A percentile compares a stretch with the other conserved stretches of the same genome.
Conservation (phyloP, 2,329 filamentous ascomycete species). For the Fusarium sp. region DNA sequence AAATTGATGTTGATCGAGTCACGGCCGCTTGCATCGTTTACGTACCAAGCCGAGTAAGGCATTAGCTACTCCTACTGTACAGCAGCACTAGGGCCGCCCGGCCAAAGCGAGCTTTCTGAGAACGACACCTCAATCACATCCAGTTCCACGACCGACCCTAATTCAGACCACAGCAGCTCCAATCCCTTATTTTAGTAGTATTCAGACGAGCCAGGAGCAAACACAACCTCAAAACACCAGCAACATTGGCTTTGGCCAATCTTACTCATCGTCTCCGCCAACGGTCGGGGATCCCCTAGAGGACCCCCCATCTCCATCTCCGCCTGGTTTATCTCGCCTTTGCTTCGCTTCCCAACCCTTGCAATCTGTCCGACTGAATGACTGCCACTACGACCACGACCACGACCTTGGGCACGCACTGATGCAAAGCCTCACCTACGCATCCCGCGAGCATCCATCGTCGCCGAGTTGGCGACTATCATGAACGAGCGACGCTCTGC, state of each 20-base stretch:
- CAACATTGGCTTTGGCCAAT: constrained; percentile 17
- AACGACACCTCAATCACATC: constrained; percentile 32
- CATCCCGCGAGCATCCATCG: constrained; percentile 45
- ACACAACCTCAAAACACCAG: background rate
- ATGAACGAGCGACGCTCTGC: constrained; percentile 50
- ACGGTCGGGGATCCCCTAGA: constrained; percentile 21
- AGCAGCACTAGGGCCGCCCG: constrained; percentile 8
- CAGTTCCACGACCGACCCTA: constrained; percentile 16
- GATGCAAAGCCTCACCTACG: constrained; percentile 46
- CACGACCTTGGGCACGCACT: constrained; percentile 39
- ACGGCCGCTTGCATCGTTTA: constrained; percentile 33
- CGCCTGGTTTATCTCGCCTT: constrained; percentile 33
- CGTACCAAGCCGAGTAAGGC: background rate
- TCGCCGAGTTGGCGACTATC: constrained; percentile 48
- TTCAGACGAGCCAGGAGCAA: background rate
- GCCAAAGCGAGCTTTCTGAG: constrained; percentile 26
- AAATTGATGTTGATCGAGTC: constrained; percentile 21
- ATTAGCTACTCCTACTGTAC: too few species aligned
- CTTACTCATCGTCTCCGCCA: constrained; percentile 33
- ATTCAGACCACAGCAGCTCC: constrained; percentile 14
- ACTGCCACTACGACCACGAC: constrained; percentile 21
- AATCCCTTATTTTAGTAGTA: constrained; percentile 1
- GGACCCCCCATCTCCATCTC: constrained; percentile 26
- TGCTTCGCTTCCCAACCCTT: constrained; percentile 2
- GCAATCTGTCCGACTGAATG: constrained; percentile 35